Percentiles rank a stretch among this genome's conserved stretches.
These are phyloP conservation scores for Penicillium sp. DNA, from an alignment of 2,329 filamentous ascomycete species.

Conservation along the genomic window DNA sequence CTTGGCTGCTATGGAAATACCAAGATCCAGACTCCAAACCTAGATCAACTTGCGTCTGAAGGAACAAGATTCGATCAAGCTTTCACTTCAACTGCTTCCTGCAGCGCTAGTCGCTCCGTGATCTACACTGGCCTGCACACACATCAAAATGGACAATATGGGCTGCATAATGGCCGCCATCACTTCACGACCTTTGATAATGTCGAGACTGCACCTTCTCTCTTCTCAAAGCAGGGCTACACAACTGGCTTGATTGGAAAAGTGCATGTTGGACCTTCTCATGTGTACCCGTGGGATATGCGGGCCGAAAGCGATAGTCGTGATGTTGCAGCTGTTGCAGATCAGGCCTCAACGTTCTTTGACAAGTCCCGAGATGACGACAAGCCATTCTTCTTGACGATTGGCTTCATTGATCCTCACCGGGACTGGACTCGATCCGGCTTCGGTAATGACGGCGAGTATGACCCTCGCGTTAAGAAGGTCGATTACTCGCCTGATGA, in stretches of 20 bases:
- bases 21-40: slow-evolving; percentile 37
- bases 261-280: slow-evolving; percentile 48
- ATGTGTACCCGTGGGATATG: slow-evolving; percentile 47
- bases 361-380: slow-evolving; percentile 31
- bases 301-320: slow-evolving; percentile 44
- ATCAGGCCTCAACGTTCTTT: slow-evolving; percentile 43
- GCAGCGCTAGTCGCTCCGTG: slow-evolving; percentile 49
- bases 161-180: slow-evolving; percentile 39
- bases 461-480: slow-evolving; percentile 28
- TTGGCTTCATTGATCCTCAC: slow-evolving; percentile 52
- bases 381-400: slow-evolving; percentile 48
- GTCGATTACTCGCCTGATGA: slow-evolving; percentile 32
- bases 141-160: slow-evolving; percentile 51
- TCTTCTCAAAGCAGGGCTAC: slow-evolving; percentile 46
- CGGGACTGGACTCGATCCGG: slow-evolving; percentile 44
- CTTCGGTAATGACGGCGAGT: slow-evolving; percentile 46
- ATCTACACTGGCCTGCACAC: slow-evolving; percentile 54
- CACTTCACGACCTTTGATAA: slow-evolving; percentile 50
- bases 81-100: slow-evolving; percentile 41
- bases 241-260: slow-evolving; percentile 53
- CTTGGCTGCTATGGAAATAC: slow-evolving; percentile 35
- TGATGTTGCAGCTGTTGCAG: slow-evolving; percentile 46
- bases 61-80: slow-evolving; percentile 37
- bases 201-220: slow-evolving; percentile 43
- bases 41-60: slow-evolving; percentile 41